These are phyloP conservation scores for Moesziomyces sp. DNA, from an alignment of 1,284 basidiomycete genomes.

Conservation along the genomic window DNA sequence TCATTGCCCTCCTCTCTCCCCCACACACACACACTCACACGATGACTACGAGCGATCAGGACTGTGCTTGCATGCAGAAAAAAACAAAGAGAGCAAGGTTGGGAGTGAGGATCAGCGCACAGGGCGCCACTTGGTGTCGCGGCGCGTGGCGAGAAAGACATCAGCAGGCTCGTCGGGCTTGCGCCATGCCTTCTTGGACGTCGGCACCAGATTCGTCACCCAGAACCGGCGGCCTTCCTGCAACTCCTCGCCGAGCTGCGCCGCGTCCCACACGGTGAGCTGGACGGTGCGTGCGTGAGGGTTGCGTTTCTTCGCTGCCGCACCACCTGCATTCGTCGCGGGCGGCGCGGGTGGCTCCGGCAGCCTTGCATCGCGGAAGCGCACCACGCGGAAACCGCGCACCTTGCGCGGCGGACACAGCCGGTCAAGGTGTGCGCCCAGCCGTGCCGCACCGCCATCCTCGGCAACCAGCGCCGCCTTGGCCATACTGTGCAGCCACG, in stretches of 20 bases:
- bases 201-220: constrained; percentile 77
- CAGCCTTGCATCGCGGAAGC: constrained; percentile 76
- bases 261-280: constrained; percentile 54
- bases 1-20: too few species aligned
- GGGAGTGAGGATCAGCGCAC: background rate
- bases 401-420: constrained; percentile 82
- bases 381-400: constrained; percentile 81
- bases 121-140: constrained; percentile 73
- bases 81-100: too few species aligned
- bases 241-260: constrained; percentile 26
- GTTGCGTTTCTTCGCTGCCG: constrained; percentile 19
- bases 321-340: background rate
- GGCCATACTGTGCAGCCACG: constrained; percentile 24
- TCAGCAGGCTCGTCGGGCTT: constrained; percentile 72
- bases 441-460: constrained; percentile 5
- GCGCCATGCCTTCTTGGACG: constrained; percentile 76
- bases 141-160: constrained; percentile 75
- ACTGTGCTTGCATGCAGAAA: too few species aligned
- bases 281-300: constrained; percentile 48
- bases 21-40: too few species aligned
- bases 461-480: constrained; percentile 11
- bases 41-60: background rate
- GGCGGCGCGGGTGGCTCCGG: constrained; percentile 12
- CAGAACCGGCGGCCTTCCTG: constrained; percentile 58
- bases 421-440: constrained; percentile 69